Conservation (phyloP, 2,329 filamentous ascomycete species). For the Periconia macrospinosa region DNA sequence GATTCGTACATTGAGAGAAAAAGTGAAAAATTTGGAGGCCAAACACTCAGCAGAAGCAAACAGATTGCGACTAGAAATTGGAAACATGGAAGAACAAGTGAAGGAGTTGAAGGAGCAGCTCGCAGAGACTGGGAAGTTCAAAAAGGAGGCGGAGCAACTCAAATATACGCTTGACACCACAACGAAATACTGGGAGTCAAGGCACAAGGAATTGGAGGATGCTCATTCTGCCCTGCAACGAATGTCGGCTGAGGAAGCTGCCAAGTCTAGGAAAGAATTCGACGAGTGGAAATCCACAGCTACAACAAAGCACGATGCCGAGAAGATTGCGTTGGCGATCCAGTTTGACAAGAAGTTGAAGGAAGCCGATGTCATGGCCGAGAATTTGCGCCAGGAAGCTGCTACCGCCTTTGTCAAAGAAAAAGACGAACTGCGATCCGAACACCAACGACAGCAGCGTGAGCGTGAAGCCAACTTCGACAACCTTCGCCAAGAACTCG, state of each 20-base stretch:
- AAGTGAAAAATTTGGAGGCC: conserved; percentile 52
- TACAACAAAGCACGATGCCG: conserved; percentile 38
- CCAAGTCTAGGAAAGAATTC: conserved; percentile 40
- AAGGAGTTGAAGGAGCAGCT: conserved; percentile 55
- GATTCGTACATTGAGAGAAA: conserved; percentile 54
- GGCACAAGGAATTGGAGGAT: conserved; percentile 49
- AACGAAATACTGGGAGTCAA: conserved; percentile 45
- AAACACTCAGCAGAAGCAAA: conserved; percentile 55
- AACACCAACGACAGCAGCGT: conserved; percentile 36
- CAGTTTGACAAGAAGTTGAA: conserved; percentile 47
- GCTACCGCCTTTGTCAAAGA: conserved; percentile 38
- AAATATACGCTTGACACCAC: conserved; percentile 33
- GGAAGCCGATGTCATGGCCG: conserved; percentile 52
- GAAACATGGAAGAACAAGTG: conserved; percentile 55
- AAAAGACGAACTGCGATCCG: conserved; percentile 37
- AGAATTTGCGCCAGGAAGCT: conserved; percentile 51
- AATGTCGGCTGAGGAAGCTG: conserved; percentile 39
- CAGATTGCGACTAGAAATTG: conserved; percentile 55
- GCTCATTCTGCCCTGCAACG: conserved; percentile 43
- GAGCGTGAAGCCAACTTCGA: conserved; percentile 48
- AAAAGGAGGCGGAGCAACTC: conserved; percentile 39
- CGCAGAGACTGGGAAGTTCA: conserved; percentile 47
- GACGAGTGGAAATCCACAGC: conserved; percentile 47
- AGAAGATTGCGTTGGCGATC: conserved; percentile 44
- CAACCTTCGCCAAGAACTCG: conserved; percentile 46